These are phyloP conservation scores for Ceratobasidium sp. DNA, from an alignment of 1,284 basidiomycete species.

Conservation along the genomic window DNA sequence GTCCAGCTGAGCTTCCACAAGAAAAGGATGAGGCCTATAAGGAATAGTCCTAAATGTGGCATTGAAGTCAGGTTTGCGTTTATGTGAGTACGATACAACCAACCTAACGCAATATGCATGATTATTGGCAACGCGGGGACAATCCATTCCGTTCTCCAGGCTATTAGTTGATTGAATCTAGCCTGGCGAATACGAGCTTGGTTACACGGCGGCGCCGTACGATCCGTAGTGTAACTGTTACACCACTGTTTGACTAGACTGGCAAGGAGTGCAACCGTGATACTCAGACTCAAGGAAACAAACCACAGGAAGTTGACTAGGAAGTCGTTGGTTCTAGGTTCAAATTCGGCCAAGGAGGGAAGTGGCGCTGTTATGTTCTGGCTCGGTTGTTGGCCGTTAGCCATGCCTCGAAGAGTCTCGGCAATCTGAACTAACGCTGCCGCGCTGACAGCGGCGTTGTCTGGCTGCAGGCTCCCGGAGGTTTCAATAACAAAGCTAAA, in stretches of 20 bases:
- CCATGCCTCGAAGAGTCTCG: background rate
- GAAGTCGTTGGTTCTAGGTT: background rate
- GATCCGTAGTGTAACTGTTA: background rate
- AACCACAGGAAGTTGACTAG: constrained; percentile 2
- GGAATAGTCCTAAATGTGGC: background rate
- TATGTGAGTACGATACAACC: background rate
- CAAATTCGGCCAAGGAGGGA: background rate
- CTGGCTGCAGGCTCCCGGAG: background rate
- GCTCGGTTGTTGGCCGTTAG: background rate
- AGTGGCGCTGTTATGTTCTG: background rate
- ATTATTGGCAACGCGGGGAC: background rate
- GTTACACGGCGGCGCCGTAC: background rate
- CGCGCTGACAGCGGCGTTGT: background rate
- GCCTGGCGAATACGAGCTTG: constrained; percentile 21
- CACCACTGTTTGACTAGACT: constrained; percentile 30
- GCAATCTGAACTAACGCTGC: background rate
- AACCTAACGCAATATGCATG: constrained; percentile 22
- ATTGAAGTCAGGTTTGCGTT: no score
- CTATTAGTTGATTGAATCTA: background rate
- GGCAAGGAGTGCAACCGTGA: constrained; percentile 1
- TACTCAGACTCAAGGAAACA: constrained; percentile 17
- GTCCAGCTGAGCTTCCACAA: background rate
- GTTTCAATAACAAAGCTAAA: constrained; percentile 24
- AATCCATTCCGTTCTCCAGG: background rate
- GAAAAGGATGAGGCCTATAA: background rate